phyloP scores from a whole-genome alignment of 352 stramenopile genomes.

The Peronospora belbahrii region DNA sequence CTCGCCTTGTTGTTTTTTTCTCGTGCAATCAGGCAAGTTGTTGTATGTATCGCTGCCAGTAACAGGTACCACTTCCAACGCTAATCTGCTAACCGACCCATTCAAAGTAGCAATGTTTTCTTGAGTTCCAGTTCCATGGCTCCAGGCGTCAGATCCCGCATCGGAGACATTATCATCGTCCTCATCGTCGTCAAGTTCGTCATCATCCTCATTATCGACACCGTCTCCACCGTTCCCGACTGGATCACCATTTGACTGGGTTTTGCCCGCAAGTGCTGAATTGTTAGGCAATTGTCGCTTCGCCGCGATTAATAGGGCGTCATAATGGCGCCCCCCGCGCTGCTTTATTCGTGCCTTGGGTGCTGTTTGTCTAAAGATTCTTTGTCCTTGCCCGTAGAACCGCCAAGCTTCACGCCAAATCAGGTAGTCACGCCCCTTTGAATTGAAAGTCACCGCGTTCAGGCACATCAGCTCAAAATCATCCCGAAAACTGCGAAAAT shows the following conservation, averaged over 20 bases:
- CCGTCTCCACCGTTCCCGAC: constrained; percentile 23
- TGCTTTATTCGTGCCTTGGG: constrained; percentile 76
- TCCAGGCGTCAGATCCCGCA: constrained; percentile 14
- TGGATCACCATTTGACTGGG: constrained; percentile 27
- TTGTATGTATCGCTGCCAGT: constrained; percentile 12
- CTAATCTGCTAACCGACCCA: constrained; percentile 1
- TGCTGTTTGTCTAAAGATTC: constrained; percentile 60
- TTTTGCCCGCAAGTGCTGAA: constrained; percentile 44
- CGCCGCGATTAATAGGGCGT: constrained; percentile 58
- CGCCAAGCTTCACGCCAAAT: constrained; percentile 91
- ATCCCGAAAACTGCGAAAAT: constrained; percentile 76
- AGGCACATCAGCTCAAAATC: constrained; percentile 94
- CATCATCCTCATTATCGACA: constrained; percentile 26
- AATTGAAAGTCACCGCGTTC: constrained; percentile 95
- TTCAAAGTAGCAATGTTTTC: constrained; percentile 11
- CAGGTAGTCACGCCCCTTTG: constrained; percentile 75
- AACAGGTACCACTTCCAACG: constrained; percentile 3
- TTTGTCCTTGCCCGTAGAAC: constrained; percentile 83
- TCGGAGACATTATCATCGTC: constrained; percentile 23
- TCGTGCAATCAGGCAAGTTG: constrained; percentile 9
- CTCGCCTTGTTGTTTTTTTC: constrained; percentile 3
- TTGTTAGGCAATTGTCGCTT: constrained; percentile 81
- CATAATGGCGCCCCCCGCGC: constrained; percentile 58
- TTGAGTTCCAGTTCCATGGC: constrained; percentile 10
- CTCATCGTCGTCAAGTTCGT: constrained; percentile 26